These are phyloP conservation scores for Ustilago trichophora DNA, from an alignment of 1,284 basidiomycete genomes.

Conservation along the genomic window DNA sequence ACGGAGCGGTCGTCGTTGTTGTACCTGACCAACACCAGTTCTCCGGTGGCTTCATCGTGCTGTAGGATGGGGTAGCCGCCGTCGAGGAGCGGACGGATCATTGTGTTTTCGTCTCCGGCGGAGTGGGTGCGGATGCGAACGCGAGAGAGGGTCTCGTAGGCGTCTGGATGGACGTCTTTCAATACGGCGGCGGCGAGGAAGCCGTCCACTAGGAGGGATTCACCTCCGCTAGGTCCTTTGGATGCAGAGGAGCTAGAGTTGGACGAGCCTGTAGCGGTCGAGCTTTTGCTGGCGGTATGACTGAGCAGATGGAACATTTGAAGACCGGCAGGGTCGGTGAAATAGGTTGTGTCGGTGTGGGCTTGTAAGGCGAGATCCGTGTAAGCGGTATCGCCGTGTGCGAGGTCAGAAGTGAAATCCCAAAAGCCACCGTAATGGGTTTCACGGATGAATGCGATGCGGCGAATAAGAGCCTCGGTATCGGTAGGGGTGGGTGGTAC, in stretches of 20 bases:
- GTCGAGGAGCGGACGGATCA: conserved; percentile 53
- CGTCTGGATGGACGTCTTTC: conserved; percentile 76
- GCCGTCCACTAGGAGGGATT: conserved; percentile 90
- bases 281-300: conserved; percentile 37
- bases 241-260: conserved; percentile 10
- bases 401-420: conserved; percentile 93
- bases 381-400: conserved; percentile 83
- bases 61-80: conserved; percentile 58
- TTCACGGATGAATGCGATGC: conserved; percentile 88
- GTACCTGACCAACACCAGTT: conserved; percentile 84
- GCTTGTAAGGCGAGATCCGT: conserved; percentile 86
- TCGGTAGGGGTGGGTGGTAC: conserved; percentile 83
- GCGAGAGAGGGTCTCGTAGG: conserved; percentile 77
- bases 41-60: conserved; percentile 72
- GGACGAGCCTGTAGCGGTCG: conserved; percentile 4
- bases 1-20: conserved; percentile 85
- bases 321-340: conserved; percentile 76
- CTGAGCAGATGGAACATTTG: conserved; percentile 94
- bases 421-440: conserved; percentile 93
- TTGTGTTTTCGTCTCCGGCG: conserved; percentile 69
- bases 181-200: conserved; percentile 88
- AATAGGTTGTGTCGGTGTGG: conserved; percentile 94
- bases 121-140: conserved; percentile 84
- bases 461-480: conserved; percentile 79
- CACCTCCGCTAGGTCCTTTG: conserved; percentile 80